These are phyloP conservation scores for Picea abies DNA, from an alignment of 83 land plant genomes.

Conservation along the genomic window DNA sequence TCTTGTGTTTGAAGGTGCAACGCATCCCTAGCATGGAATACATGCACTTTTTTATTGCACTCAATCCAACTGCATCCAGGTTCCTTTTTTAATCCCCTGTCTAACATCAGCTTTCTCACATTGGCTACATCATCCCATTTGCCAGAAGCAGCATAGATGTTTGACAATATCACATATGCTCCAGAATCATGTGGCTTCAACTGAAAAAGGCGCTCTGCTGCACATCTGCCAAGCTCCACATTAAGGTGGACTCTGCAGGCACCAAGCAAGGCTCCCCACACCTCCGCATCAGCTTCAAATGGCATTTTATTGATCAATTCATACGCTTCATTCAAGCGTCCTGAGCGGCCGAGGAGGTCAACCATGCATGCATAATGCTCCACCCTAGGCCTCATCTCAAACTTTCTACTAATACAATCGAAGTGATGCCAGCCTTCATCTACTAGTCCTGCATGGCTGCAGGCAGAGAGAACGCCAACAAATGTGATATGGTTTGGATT, in stretches of 20 bases:
- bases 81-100: not conserved
- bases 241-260: slow-evolving; percentile 28
- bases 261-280: slow-evolving; percentile 51
- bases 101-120: not conserved
- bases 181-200: not conserved
- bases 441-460: slow-evolving; percentile 51
- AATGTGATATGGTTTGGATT: slow-evolving; percentile 44
- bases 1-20: not conserved
- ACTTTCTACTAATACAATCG: slow-evolving; percentile 28
- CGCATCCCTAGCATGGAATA: not conserved
- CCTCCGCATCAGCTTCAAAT: slow-evolving; percentile 39
- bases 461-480: slow-evolving; percentile 50
- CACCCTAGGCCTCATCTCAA: slow-evolving; percentile 29
- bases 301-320: slow-evolving; percentile 39
- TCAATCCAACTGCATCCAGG: slow-evolving; percentile 9
- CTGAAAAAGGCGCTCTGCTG: slow-evolving; percentile 30
- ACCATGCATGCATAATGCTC: slow-evolving; percentile 55
- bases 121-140: not conserved
- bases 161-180: not conserved
- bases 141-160: slow-evolving; percentile 3
- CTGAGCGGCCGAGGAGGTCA: slow-evolving; percentile 47
- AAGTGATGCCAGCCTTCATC: slow-evolving; percentile 38
- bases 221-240: slow-evolving; percentile 20
- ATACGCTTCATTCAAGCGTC: slow-evolving; percentile 36
- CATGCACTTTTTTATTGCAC: not conserved